Conservation (phyloP, 805 yeast genomes). For the Nakazawaea ambrosiae region DNA sequence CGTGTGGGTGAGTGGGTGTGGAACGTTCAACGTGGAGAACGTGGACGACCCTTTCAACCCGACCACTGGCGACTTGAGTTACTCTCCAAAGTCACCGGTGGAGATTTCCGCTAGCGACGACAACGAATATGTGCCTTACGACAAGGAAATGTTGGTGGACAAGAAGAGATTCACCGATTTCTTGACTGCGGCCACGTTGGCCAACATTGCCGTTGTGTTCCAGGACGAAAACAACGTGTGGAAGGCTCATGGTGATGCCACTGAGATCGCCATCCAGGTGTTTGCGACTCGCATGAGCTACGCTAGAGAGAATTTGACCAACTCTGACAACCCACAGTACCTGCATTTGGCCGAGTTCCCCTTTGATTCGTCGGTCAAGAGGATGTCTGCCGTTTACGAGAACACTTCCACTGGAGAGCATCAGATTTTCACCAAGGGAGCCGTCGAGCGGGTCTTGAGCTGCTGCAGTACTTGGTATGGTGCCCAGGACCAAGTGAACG, state of each 20-base stretch:
- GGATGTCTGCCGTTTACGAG: conserved; percentile 60
- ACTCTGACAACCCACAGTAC: conserved; percentile 26
- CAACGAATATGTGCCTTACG: conserved; percentile 23
- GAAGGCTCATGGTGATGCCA: conserved; percentile 86
- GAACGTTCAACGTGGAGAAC: conserved; percentile 46
- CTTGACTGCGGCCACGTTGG: conserved; percentile 64
- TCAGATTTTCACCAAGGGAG: conserved; percentile 56
- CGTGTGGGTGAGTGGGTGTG: conserved; percentile 61
- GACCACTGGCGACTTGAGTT: conserved; percentile 40
- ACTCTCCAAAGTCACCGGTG: conserved; percentile 28
- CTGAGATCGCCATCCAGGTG: conserved; percentile 83
- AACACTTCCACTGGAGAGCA: conserved; percentile 21
- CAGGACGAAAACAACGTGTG: conserved; percentile 43
- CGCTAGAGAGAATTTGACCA: conserved; percentile 37
- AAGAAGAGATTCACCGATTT: conserved; percentile 34
- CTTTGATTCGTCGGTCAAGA: conserved; percentile 66
- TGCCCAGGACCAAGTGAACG: conserved; percentile 19
- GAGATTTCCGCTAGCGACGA: conserved; percentile 29
- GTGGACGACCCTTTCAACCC: conserved; percentile 62
- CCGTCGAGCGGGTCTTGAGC: conserved; percentile 60
- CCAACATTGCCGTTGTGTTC: conserved; percentile 68
- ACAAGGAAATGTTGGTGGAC: conserved; percentile 15
- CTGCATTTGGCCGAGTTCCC: conserved; percentile 60
- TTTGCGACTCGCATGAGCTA: conserved; percentile 54
- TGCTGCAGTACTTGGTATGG: conserved; percentile 51